phyloP scores from a whole-genome alignment of 73 alveolate species.

The Paramecium tetraurelia region DNA sequence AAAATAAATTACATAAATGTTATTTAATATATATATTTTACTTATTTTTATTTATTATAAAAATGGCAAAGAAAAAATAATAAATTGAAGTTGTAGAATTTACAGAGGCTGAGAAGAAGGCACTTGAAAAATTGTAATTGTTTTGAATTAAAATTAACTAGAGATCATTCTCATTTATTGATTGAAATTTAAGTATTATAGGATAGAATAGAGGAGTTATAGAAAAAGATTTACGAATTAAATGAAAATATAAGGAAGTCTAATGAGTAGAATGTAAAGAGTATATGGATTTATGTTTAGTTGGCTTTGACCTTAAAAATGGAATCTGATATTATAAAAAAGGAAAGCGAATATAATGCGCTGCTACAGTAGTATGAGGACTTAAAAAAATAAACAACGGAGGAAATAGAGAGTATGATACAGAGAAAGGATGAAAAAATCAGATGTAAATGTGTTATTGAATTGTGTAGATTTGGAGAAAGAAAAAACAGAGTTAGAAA shows the following conservation, averaged over 20 bases:
- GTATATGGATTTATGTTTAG: not conserved
- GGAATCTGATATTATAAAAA: not conserved
- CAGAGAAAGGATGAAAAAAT: slow-evolving; percentile 3
- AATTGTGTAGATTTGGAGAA: not conserved
- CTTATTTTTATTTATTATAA: not conserved
- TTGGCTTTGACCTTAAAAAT: not conserved
- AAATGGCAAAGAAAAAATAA: slow-evolving; percentile 10
- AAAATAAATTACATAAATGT: not conserved
- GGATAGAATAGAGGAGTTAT: slow-evolving; percentile 45
- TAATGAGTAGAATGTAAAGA: slow-evolving; percentile 22
- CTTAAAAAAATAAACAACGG: slow-evolving; percentile 11
- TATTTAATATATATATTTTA: not conserved
- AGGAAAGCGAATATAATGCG: not conserved
- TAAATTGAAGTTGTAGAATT: slow-evolving; percentile 27
- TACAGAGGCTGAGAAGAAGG: slow-evolving; percentile 50
- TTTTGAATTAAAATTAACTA: not conserved
- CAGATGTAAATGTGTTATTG: not conserved
- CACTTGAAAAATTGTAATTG: slow-evolving; percentile 39
- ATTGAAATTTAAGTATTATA: slow-evolving; percentile 2
- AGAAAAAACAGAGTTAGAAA: not conserved
- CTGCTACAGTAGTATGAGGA: slow-evolving; percentile 35
- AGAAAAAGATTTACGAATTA: not conserved
- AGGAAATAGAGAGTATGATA: slow-evolving; percentile 24
- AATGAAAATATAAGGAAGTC: not conserved
- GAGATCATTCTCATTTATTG: slow-evolving; percentile 1